phyloP scores from a whole-genome alignment of 2,329 filamentous ascomycete genomes.

The Hypoxylon sp. region DNA sequence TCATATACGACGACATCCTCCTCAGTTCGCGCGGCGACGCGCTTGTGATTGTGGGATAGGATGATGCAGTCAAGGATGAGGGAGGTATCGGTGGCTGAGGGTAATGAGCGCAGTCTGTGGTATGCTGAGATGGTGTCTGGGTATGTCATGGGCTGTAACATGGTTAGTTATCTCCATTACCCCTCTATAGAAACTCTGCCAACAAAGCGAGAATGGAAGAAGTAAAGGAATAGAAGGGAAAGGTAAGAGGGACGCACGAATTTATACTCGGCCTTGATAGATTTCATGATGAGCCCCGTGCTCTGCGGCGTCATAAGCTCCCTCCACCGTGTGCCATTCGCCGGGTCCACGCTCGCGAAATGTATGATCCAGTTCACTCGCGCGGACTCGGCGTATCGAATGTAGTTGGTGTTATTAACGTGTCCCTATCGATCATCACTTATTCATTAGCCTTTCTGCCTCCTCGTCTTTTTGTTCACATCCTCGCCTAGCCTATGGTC shows the following conservation, averaged over 20 bases:
- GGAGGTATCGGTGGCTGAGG: constrained; percentile 60
- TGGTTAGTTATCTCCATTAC: constrained; percentile 1
- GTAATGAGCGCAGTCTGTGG: constrained; percentile 77
- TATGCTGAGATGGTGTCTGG: constrained; percentile 88
- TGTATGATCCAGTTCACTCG: constrained; percentile 84
- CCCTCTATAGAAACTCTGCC: not conserved
- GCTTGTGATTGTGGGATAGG: constrained; percentile 80
- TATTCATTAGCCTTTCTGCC: constrained; percentile 63
- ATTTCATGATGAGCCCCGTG: constrained; percentile 82
- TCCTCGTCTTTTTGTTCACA: constrained; percentile 56
- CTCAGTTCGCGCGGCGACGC: constrained; percentile 79
- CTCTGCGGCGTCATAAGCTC: constrained; percentile 76
- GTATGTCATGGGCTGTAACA: constrained; percentile 80
- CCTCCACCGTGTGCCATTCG: constrained; percentile 74
- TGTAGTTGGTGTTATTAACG: constrained; percentile 89
- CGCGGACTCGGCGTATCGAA: constrained; percentile 85
- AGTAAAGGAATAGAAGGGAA: not conserved
- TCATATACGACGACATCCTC: constrained; percentile 89
- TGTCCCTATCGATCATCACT: constrained; percentile 65
- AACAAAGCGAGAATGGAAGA: constrained; percentile 1
- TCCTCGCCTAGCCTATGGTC: not conserved
- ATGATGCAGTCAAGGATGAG: constrained; percentile 75
- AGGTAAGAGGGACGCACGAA: constrained; percentile 71
- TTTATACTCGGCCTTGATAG: constrained; percentile 88
- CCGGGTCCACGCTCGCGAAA: constrained; percentile 74